These are phyloP conservation scores for Conidiobolus coronatus DNA, from an alignment of 371 early-diverging fungal genomes.

Conservation along the genomic window DNA sequence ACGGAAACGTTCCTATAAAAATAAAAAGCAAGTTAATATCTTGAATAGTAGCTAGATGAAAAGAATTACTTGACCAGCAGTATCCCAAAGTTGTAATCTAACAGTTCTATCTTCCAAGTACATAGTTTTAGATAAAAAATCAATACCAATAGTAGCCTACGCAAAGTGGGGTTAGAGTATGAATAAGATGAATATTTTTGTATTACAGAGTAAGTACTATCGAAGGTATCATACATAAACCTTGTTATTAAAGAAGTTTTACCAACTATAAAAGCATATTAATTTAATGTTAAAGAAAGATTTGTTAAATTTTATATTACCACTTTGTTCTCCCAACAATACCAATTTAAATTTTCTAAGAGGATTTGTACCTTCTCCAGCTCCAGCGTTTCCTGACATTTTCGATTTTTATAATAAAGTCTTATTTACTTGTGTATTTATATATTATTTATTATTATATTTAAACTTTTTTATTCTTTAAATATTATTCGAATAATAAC, in stretches of 20 bases:
- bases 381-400: slow-evolving; percentile 5
- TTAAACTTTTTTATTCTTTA: too few species aligned
- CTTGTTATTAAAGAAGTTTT: slow-evolving; percentile 98
- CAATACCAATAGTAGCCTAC: slow-evolving; percentile 98
- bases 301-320: slow-evolving; percentile 21
- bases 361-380: slow-evolving; percentile 28
- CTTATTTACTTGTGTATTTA: too few species aligned
- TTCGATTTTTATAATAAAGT: too few species aligned
- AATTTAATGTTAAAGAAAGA: too few species aligned
- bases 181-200: not conserved
- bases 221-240: slow-evolving; percentile 97
- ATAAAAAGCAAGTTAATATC: not conserved
- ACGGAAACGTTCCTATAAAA: slow-evolving; percentile 67
- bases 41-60: not conserved
- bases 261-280: slow-evolving; percentile 43
- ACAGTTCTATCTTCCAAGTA: slow-evolving; percentile 90
- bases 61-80: slow-evolving; percentile 85
- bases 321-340: slow-evolving; percentile 89
- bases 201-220: slow-evolving; percentile 79
- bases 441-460: too few species aligned
- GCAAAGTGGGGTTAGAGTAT: slow-evolving; percentile 3
- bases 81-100: slow-evolving; percentile 99
- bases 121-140: slow-evolving; percentile 98
- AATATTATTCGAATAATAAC: too few species aligned
- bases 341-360: slow-evolving; percentile 77